Evolutionary conservation across 1,284 basidiomycete species (phyloP), one percentile per base, ranked within the genome.

Genomic region (Ustilago xerochloae): DNA sequence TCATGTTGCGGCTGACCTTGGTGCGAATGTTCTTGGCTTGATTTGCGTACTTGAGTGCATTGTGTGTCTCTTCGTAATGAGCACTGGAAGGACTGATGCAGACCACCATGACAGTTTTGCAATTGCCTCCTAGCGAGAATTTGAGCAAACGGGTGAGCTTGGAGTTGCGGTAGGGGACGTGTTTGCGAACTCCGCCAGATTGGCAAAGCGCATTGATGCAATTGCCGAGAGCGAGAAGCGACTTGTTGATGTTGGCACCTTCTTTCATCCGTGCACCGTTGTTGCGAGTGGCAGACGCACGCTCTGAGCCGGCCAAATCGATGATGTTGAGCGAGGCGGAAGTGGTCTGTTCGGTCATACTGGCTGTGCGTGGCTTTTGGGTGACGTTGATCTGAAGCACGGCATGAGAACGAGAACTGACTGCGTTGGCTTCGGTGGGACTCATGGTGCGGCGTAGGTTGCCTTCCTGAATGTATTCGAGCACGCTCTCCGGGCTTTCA

Each of bases 201-300:
- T 80, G 76, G 71, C 82, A 84, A 33, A 84, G 75, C 10, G 82
- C 82, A 51, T 83, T 84, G 75, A 84, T 84, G 75, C 82, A 84
- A 59, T 82, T 81, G 49, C 81, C 82, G 29, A 84, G 76, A 6
- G 82, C 82, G 9, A 84, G 77, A 8, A 84, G 75, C 26, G 80
- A 82, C 64, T 82, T 82, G 77, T 84, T 84, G 74, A 84, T 84
- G 64, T 84, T 84, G 43, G 82, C 82, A n/a, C 82, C 82, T 59
- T 84, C 82, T 54, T 83, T 84, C 82, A 84, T 84, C 16, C 82
- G 78, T 16, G 78, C 71, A n/a, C 82, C 82, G 26, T 81, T 82
- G 75, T 84, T 84, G 46, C 71, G 61, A 5, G 82, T 84, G 18
- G 82, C 82, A 45, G 81, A 76, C 36, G 82, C 82, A 24, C 82